phyloP scores from a whole-genome alignment of 352 stramenopile genomes.

The Globisporangium iwayamae region DNA sequence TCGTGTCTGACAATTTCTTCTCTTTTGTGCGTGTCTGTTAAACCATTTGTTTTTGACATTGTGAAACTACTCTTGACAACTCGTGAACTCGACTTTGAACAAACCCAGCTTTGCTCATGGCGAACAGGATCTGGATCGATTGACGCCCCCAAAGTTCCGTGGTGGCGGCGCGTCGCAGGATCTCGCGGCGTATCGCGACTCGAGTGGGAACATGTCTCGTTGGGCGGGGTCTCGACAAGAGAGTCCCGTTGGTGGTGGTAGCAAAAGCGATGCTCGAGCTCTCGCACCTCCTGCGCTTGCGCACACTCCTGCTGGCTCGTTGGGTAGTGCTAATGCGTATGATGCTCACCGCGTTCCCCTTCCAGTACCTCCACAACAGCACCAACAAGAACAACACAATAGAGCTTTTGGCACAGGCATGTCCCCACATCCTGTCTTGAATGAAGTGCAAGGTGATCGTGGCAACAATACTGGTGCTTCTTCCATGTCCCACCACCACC shows the following conservation, averaged over 20 bases:
- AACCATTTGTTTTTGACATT: neutral
- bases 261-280: neutral
- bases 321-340: slow-evolving; percentile 25
- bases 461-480: slow-evolving; percentile 34
- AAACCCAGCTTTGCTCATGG: slow-evolving; percentile 75
- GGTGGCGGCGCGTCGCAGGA: slow-evolving; percentile 5
- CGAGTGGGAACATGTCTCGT: slow-evolving; percentile 5
- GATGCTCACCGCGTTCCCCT: slow-evolving; percentile 7
- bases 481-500: slow-evolving; percentile 42
- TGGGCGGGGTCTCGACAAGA: slow-evolving; percentile 5
- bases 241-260: neutral
- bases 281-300: neutral
- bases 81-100: slow-evolving; percentile 10
- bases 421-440: slow-evolving; percentile 47
- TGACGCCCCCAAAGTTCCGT: slow-evolving; percentile 11
- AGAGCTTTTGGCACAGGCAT: slow-evolving; percentile 49
- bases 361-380: slow-evolving; percentile 18
- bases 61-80: neutral
- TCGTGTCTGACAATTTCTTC: neutral
- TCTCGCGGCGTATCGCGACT: neutral
- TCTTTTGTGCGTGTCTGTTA: neutral
- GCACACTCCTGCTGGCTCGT: slow-evolving; percentile 1
- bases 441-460: slow-evolving; percentile 55
- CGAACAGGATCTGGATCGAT: slow-evolving; percentile 54
- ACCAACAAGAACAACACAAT: slow-evolving; percentile 24